Conservation (phyloP, 306 rosid species). For the Cucurbita moschata region DNA sequence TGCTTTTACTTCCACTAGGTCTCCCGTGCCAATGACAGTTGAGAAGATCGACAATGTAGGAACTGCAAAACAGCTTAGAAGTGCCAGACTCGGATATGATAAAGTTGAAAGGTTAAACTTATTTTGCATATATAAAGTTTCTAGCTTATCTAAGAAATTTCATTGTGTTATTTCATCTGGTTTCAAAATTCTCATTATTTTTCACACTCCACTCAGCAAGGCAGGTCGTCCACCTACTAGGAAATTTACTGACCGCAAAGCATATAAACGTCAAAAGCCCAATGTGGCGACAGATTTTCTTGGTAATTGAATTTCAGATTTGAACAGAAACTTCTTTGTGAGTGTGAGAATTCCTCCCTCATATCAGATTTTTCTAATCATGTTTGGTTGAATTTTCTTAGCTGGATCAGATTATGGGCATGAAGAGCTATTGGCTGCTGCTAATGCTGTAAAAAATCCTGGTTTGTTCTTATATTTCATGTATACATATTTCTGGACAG, state of each 20-base stretch:
- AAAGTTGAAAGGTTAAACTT: slow-evolving; percentile 64
- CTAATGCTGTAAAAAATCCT: slow-evolving; percentile 53
- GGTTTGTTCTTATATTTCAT: slow-evolving; percentile 30
- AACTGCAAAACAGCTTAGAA: slow-evolving; percentile 94
- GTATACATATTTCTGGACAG: slow-evolving; percentile 8
- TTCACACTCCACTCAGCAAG: slow-evolving; percentile 55
- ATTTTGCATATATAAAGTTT: slow-evolving; percentile 12
- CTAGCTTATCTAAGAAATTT: slow-evolving; percentile 9
- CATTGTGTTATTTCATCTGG: not conserved
- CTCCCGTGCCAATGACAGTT: slow-evolving; percentile 46
- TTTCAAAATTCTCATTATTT: slow-evolving; percentile 17
- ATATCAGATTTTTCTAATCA: slow-evolving; percentile 11
- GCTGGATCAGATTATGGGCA: slow-evolving; percentile 89
- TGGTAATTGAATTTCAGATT: slow-evolving; percentile 30
- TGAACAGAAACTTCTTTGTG: not conserved
- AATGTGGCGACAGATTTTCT: slow-evolving; percentile 66
- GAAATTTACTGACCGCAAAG: slow-evolving; percentile 85
- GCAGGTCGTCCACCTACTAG: slow-evolving; percentile 98
- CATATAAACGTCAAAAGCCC: slow-evolving; percentile 82
- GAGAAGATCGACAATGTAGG: slow-evolving; percentile 70
- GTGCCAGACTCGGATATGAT: slow-evolving; percentile 66
- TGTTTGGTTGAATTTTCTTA: slow-evolving; percentile 26
- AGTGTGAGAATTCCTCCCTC: not conserved
- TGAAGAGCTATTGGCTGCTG: slow-evolving; percentile 87
- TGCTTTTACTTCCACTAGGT: slow-evolving; percentile 47